These are phyloP conservation scores for Cercospora sojina DNA, from an alignment of 2,329 filamentous ascomycete genomes.

Conservation along the genomic window DNA sequence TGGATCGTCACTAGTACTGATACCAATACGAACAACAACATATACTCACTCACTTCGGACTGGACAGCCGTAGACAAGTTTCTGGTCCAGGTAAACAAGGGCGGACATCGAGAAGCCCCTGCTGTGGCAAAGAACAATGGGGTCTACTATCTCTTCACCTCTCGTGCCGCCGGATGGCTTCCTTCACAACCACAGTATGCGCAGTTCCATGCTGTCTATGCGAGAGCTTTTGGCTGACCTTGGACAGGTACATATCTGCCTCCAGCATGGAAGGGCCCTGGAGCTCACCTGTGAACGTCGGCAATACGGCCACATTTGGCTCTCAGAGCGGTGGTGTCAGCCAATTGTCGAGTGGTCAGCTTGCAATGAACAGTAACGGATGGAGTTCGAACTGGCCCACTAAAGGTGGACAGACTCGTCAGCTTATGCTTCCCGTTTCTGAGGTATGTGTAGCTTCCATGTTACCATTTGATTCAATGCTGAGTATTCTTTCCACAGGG, in stretches of 20 bases:
- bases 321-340: slow-evolving; percentile 26
- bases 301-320: slow-evolving; percentile 23
- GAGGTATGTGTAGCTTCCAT: not conserved
- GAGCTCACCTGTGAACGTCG: slow-evolving; percentile 21
- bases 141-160: slow-evolving; percentile 28
- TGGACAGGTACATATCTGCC: slow-evolving; percentile 16
- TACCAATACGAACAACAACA: slow-evolving; percentile 27
- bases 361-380: slow-evolving; percentile 22
- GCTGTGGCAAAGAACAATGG: slow-evolving; percentile 21
- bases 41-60: slow-evolving; percentile 25
- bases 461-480: not conserved
- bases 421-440: slow-evolving; percentile 24
- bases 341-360: slow-evolving; percentile 11
- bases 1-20: slow-evolving; percentile 26
- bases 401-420: slow-evolving; percentile 20
- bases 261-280: slow-evolving; percentile 21
- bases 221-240: not conserved
- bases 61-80: slow-evolving; percentile 23
- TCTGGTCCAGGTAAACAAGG: slow-evolving; percentile 20
- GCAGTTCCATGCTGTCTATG: not conserved
- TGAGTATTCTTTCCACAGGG: slow-evolving; percentile 15
- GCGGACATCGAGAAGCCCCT: slow-evolving; percentile 24
- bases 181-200: slow-evolving; percentile 21
- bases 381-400: slow-evolving; percentile 26
- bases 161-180: slow-evolving; percentile 26